These are phyloP conservation scores for Batrachochytrium dendrobatidis DNA, from an alignment of 371 early-diverging fungal species.

Conservation along the genomic window DNA sequence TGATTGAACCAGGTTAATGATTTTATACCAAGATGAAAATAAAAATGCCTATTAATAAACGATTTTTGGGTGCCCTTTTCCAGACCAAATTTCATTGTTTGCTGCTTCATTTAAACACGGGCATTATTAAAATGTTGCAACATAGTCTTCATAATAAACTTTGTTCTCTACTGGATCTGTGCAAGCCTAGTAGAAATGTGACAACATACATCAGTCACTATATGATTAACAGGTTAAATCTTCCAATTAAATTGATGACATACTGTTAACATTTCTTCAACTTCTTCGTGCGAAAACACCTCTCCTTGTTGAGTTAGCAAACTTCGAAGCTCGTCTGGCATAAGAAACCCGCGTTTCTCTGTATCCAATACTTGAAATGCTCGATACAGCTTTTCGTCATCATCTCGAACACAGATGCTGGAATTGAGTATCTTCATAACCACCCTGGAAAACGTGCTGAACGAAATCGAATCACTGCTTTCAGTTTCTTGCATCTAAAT, in stretches of 20 bases:
- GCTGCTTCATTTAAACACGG: no score
- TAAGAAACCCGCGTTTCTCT: conserved; percentile 34
- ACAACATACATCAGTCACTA: not conserved
- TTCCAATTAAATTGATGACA: not conserved
- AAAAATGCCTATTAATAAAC: no score
- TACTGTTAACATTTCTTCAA: conserved; percentile 60
- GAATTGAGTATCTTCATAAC: conserved; percentile 17
- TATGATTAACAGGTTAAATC: not conserved
- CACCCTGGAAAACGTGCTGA: conserved; percentile 23
- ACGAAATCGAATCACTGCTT: conserved; percentile 34
- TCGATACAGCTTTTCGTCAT: conserved; percentile 40
- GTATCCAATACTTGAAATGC: conserved; percentile 39
- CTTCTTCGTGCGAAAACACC: conserved; percentile 48
- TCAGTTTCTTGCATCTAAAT: conserved; percentile 40
- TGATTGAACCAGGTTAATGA: no score
- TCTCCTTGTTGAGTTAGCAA: conserved; percentile 54
- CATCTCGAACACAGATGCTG: conserved; percentile 13
- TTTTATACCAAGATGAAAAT: no score
- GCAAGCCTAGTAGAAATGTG: conserved; percentile 25
- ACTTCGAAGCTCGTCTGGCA: conserved; percentile 48
- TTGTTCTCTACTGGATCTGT: conserved; percentile 39
- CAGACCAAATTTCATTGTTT: no score
- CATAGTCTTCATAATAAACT: conserved; percentile 38
- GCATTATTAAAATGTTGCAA: not conserved
- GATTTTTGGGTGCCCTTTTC: no score